These are phyloP conservation scores for Candida nemodendra DNA, from an alignment of 805 yeast genomes.

Conservation along the genomic window DNA sequence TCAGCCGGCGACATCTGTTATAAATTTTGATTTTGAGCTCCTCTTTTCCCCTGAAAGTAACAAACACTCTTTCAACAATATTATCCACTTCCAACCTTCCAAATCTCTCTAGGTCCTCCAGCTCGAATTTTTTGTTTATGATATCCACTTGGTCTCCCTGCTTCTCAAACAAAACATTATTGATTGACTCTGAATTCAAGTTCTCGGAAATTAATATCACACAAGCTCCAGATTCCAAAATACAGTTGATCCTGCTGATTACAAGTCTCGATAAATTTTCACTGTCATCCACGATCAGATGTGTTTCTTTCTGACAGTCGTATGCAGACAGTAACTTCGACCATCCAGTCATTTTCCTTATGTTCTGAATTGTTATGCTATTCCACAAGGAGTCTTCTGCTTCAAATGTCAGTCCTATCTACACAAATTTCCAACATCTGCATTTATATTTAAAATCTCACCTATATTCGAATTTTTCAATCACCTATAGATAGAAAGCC, in stretches of 20 bases:
- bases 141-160: slow-evolving; percentile 12
- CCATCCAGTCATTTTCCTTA: neutral
- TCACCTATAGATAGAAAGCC: too few species aligned
- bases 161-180: slow-evolving; percentile 16
- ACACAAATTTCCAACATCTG: too few species aligned
- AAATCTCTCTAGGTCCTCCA: slow-evolving; percentile 46
- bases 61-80: slow-evolving; percentile 76
- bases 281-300: slow-evolving; percentile 54
- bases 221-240: slow-evolving; percentile 53
- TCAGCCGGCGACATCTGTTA: slow-evolving; percentile 49
- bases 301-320: slow-evolving; percentile 49
- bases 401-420: too few species aligned
- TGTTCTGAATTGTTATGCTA: too few species aligned
- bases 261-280: slow-evolving; percentile 39
- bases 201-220: slow-evolving; percentile 48
- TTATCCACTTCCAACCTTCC: slow-evolving; percentile 65
- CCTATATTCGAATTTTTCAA: too few species aligned
- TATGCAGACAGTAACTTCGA: slow-evolving; percentile 39
- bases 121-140: slow-evolving; percentile 34
- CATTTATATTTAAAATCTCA: too few species aligned
- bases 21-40: slow-evolving; percentile 42
- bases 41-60: slow-evolving; percentile 38
- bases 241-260: slow-evolving; percentile 44
- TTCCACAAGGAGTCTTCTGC: too few species aligned
- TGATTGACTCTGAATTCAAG: slow-evolving; percentile 13